Base-by-base conservation (phyloP, 1,139 yeast species). In the Debaryomycetaceae sp. region DNA sequence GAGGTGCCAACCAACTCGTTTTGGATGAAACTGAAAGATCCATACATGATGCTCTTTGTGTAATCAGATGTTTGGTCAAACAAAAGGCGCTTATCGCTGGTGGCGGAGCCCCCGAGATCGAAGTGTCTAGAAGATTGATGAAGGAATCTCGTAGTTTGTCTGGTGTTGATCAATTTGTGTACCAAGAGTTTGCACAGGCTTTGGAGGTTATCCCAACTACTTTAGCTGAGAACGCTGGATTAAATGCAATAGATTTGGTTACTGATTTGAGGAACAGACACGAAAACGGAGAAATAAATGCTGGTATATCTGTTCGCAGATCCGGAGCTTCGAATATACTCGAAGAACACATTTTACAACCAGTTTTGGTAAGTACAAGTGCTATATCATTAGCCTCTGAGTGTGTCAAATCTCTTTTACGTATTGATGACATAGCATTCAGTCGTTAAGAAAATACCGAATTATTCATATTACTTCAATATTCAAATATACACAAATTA, bases 81-180 rank as follows among this genome's bases (percentile, higher is more conserved):
- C 93, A 90, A 67, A 87, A 82, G 62, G 98, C 97, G 2, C 75
- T 93, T 60, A 89, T 93, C 68, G 97, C 98, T 11, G 99, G 99
- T 57, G 99, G 99, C 53, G 99, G 99, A 55, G 98, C 99, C 5
- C 97, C 99, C 40, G 99, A 93, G 70, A 83, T 93, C 55, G 99
- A 93, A 71, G 86, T 91, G 13, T 85, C 98, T 5, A 82, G 96
- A 58, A 81, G 82, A 24, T 71, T 93, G 56, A 75, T 81, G 65
- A 84, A 82, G 58, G 97, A 91, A 66, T 78, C 97, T 20, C 80
- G 85, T 50, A 72, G 81, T 40, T 74, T 88, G 52, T 79, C 89
- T 20, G 99, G 99, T 40, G 90, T 91, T 6, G 97, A 93, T 65
- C 95, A 95, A 45, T 85, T 90, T 57, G 95, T 96, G 57, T 93